phyloP scores from a whole-genome alignment of 2,329 filamentous ascomycete genomes.

The Paecilomyces variotii region DNA sequence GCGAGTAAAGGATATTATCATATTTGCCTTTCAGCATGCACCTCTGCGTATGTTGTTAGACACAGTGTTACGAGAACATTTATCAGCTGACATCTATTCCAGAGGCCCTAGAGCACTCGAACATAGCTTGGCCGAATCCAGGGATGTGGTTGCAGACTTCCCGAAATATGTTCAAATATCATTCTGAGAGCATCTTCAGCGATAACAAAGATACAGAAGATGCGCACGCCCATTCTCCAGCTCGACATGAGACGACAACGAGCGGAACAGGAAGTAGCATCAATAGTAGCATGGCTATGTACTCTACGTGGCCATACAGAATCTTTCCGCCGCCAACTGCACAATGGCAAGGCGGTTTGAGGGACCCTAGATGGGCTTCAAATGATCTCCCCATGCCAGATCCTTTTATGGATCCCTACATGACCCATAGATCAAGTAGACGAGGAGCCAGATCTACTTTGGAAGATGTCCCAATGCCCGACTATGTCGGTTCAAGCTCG shows the following conservation, averaged over 20 bases:
- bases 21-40: conserved; percentile 80
- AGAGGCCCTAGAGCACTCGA: conserved; percentile 66
- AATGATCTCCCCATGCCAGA: conserved; percentile 27
- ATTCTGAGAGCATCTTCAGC: conserved; percentile 16
- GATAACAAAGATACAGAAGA: conserved; percentile 42
- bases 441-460: conserved; percentile 27
- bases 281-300: conserved; percentile 11
- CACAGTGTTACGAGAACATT: neutral
- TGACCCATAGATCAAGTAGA: conserved; percentile 17
- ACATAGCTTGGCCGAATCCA: conserved; percentile 73
- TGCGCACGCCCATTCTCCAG: conserved; percentile 58
- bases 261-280: conserved; percentile 13
- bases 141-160: conserved; percentile 55
- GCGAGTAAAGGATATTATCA: conserved; percentile 62
- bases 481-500: conserved; percentile 35
- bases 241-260: conserved; percentile 24
- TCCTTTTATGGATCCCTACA: conserved; percentile 34
- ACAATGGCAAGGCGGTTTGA: conserved; percentile 14
- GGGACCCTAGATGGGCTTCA: conserved; percentile 21
- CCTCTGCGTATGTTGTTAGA: conserved; percentile 53
- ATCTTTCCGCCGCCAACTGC: conserved; percentile 21
- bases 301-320: conserved; percentile 22
- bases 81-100: neutral
- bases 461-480: conserved; percentile 43
- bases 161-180: conserved; percentile 29